Conservation (phyloP, 176 grass and related monocot species). For the Musa schizocarpa region DNA sequence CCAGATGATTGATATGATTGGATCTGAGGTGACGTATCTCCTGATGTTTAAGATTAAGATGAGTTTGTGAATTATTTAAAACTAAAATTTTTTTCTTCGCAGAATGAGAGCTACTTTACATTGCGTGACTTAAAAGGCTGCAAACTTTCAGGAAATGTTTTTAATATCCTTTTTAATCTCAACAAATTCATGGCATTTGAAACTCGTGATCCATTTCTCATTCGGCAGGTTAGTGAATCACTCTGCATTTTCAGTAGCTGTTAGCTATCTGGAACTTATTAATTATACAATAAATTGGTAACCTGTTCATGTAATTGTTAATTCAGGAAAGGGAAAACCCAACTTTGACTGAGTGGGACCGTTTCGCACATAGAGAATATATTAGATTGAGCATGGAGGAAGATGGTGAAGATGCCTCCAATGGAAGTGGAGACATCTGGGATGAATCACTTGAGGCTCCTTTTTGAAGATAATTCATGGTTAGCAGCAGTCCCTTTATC, state of each 20-base stretch:
- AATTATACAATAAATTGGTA: slow-evolving; percentile 1
- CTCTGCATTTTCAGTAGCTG: background rate
- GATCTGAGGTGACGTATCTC: slow-evolving; percentile 50
- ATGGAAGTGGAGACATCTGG: slow-evolving; percentile 95
- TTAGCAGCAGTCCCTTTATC: background rate
- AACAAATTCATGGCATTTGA: slow-evolving; percentile 96
- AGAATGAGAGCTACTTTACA: slow-evolving; percentile 62
- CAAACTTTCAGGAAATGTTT: slow-evolving; percentile 80
- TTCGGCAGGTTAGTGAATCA: slow-evolving; percentile 65
- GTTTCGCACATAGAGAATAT: slow-evolving; percentile 86
- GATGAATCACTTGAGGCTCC: slow-evolving; percentile 89
- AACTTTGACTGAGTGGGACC: slow-evolving; percentile 92
- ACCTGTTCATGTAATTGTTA: slow-evolving; percentile 13
- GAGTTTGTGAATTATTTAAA: background rate
- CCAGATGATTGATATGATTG: slow-evolving; percentile 93
- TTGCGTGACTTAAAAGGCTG: slow-evolving; percentile 62
- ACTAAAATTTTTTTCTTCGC: slow-evolving; percentile 24
- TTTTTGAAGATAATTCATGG: slow-evolving; percentile 32
- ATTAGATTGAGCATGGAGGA: slow-evolving; percentile 95
- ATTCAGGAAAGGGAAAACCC: slow-evolving; percentile 92
- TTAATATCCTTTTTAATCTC: slow-evolving; percentile 95
- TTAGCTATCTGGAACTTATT: background rate
- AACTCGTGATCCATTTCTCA: slow-evolving; percentile 93
- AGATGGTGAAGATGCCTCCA: slow-evolving; percentile 97
- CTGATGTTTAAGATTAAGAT: background rate